These are phyloP conservation scores for Wallacemonas rigidus DNA, from an alignment of 208 protist genomes.

Conservation along the genomic window DNA sequence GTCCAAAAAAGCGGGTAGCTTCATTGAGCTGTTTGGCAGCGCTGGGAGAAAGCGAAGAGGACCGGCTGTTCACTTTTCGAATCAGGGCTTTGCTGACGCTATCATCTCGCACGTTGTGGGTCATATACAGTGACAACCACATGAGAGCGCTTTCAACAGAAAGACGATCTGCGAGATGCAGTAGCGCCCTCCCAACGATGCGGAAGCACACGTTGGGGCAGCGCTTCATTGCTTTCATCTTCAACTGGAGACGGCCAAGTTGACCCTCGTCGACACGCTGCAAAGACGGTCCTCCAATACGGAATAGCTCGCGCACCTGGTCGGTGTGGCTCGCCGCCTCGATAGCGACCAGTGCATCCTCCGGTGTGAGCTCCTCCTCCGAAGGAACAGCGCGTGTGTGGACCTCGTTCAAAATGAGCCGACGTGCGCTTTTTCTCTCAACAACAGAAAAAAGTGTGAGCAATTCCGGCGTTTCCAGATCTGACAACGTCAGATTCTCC, in stretches of 20 bases:
- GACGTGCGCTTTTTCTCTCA: neutral
- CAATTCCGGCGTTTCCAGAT: slow-evolving; percentile 3
- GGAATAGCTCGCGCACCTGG: slow-evolving; percentile 44
- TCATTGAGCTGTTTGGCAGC: slow-evolving; percentile 20
- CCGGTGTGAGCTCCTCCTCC: slow-evolving; percentile 31
- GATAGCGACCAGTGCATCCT: slow-evolving; percentile 58
- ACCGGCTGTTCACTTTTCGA: slow-evolving; percentile 13
- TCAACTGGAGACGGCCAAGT: slow-evolving; percentile 63
- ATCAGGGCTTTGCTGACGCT: slow-evolving; percentile 62
- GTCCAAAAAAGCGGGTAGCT: slow-evolving; percentile 27
- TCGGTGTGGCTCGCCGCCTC: slow-evolving; percentile 30
- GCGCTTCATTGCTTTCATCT: slow-evolving; percentile 21
- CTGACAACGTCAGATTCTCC: neutral
- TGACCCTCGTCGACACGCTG: slow-evolving; percentile 45
- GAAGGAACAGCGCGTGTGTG: slow-evolving; percentile 18
- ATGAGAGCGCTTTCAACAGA: slow-evolving; percentile 47
- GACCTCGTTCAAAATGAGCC: slow-evolving; percentile 7
- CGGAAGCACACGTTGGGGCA: slow-evolving; percentile 64
- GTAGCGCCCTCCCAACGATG: slow-evolving; percentile 50
- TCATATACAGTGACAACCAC: slow-evolving; percentile 73
- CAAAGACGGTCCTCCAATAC: slow-evolving; percentile 27
- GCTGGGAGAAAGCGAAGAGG: slow-evolving; percentile 2
- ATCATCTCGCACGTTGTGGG: slow-evolving; percentile 60
- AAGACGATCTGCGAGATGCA: slow-evolving; percentile 33
- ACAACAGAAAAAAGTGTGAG: slow-evolving; percentile 7